Evolutionary conservation across 805 yeast genomes (phyloP), one percentile per base, ranked within the genome.

Genomic region (Vanderwaltozyma polyspora): DNA sequence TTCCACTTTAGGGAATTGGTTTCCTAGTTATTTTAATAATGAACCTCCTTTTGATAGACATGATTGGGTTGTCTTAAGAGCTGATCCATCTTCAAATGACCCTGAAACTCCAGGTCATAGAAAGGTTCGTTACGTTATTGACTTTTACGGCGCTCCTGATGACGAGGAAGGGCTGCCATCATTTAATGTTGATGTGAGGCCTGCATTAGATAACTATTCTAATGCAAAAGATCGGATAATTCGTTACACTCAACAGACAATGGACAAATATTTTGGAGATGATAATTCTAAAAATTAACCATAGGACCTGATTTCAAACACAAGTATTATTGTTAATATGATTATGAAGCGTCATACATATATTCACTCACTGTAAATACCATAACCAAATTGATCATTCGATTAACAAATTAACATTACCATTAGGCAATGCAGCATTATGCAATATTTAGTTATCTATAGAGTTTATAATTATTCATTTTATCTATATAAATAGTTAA

Each of bases 31-130:
- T 9, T 89, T 74, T 61, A 78, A 75, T 40, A 61, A 77, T 1
- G 79, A 79, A 42, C 84, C 94, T 4, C 99, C 99, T 6, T 91
- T 91, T 51, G 99, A 91, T 59, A 76, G 99, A 57, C 99, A 91
- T 51, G 99, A 91, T 62, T 91, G 99, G 99, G 81, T 94, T 3
- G 95, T 91, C 5, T 66, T 89, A 45, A 70, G 98, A 49, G 66
- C 74, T 10, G 64, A 59, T 35, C 60, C 58, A 2, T 44, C n/a
- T 12, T 46, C 53, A 5, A 36, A 43, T 2, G 54, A 55, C 21
- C 60, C 57, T 2, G 59, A 55, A 21, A 36, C 39, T 29, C 59
- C 59, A 3, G 61, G 61, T 8, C 81, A 87, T 82, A 63, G 68
- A 33, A 63, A 76, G 46, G 86, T 91, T 15, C 70, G 98, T 42